Percentiles rank a stretch among this genome's conserved stretches.
phyloP scores from a whole-genome alignment of 73 alveolate species.

The Paramecium sonneborni region DNA sequence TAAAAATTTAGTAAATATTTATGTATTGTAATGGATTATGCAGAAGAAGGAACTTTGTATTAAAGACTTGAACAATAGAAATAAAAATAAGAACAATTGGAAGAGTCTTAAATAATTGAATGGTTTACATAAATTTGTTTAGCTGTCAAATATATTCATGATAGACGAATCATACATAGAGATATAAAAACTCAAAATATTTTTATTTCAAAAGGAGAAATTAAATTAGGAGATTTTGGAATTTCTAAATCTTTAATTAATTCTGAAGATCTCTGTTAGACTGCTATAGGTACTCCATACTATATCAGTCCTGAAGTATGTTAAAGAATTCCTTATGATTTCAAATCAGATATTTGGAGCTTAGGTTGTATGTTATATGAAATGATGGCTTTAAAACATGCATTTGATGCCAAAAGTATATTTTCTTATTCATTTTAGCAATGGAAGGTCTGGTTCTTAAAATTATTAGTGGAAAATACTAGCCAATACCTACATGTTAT shows the following conservation, averaged over 20 bases:
- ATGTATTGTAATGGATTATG: constrained; percentile 90
- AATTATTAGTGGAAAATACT: constrained; percentile 3
- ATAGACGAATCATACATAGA: constrained; percentile 82
- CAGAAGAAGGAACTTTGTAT: constrained; percentile 87
- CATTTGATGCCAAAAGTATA: constrained; percentile 71
- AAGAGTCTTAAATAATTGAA: constrained; percentile 69
- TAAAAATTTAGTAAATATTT: constrained; percentile 59
- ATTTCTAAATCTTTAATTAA: constrained; percentile 76
- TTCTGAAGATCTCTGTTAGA: constrained; percentile 76
- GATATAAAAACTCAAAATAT: constrained; percentile 88
- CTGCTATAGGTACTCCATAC: constrained; percentile 82
- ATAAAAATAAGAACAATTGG: constrained; percentile 67
- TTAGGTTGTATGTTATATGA: constrained; percentile 84
- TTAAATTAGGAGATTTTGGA: constrained; percentile 89
- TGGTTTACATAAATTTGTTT: constrained; percentile 78
- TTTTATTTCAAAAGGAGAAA: constrained; percentile 74
- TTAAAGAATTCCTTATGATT: constrained; percentile 81
- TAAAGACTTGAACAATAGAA: constrained; percentile 71
- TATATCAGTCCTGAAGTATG: constrained; percentile 82
- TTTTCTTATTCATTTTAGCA: background rate
- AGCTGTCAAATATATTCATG: constrained; percentile 85
- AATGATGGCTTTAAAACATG: constrained; percentile 75
- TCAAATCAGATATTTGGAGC: constrained; percentile 84
- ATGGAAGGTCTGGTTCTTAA: constrained; percentile 32
- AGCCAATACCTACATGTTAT: background rate